phyloP scores from a whole-genome alignment of 305 asterid genomes.

The Fraxinus nigra region DNA sequence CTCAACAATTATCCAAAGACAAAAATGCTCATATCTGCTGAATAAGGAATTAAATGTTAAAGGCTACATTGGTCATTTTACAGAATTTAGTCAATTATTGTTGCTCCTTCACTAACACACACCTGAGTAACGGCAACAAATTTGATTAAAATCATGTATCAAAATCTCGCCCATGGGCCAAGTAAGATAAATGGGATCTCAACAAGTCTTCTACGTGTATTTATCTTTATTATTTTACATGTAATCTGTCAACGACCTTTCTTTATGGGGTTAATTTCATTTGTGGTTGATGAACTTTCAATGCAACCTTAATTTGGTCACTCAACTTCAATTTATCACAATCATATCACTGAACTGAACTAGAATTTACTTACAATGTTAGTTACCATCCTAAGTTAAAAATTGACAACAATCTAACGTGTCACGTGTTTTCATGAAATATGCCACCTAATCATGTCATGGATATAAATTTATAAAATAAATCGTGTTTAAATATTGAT shows the following conservation, averaged over 20 bases:
- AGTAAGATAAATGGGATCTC: not conserved
- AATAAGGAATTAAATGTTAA: too few species aligned
- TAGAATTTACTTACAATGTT: not conserved
- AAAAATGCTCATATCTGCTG: too few species aligned
- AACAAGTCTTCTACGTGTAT: not conserved
- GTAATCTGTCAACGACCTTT: not conserved
- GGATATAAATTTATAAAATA: not conserved
- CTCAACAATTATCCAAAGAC: too few species aligned
- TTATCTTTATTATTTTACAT: not conserved
- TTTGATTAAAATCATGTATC: too few species aligned
- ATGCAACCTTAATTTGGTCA: not conserved
- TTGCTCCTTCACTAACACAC: too few species aligned
- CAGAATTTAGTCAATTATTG: too few species aligned
- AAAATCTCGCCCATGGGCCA: too few species aligned
- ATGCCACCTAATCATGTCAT: not conserved
- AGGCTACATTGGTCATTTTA: too few species aligned
- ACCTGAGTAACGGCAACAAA: too few species aligned
- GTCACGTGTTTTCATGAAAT: not conserved
- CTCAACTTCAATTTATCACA: not conserved
- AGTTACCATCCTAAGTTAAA: not conserved
- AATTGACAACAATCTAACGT: not conserved
- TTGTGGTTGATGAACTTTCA: not conserved
- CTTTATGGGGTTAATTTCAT: not conserved
- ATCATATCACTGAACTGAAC: not conserved
- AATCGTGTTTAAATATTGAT: not conserved